Evolutionary conservation across 257 asterid species (phyloP).

Genomic region (Solanum pennellii): DNA sequence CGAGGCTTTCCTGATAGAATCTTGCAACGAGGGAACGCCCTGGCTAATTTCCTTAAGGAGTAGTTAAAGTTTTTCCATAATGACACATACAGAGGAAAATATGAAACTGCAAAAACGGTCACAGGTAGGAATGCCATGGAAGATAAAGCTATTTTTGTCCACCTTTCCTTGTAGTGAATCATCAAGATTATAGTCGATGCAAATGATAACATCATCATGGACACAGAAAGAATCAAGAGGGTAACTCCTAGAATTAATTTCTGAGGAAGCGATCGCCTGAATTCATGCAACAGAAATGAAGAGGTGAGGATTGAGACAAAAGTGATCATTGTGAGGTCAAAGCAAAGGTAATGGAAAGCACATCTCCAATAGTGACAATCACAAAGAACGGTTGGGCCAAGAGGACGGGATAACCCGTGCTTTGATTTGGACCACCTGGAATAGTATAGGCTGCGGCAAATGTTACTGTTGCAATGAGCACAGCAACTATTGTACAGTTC

Average conservation of each 20-base stretch:
- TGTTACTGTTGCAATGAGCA: conserved; percentile 11
- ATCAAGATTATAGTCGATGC: conserved; percentile 4
- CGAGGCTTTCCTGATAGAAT: not conserved
- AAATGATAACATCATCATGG: conserved; percentile 11
- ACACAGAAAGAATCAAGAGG: not conserved
- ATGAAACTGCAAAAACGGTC: not conserved
- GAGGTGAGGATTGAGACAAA: conserved; percentile 8
- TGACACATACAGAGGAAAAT: not conserved
- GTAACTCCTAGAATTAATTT: not conserved
- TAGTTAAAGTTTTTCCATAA: not conserved
- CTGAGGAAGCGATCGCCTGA: not conserved
- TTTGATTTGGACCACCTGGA: conserved; percentile 6
- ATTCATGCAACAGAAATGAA: conserved; percentile 1
- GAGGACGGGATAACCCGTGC: conserved; percentile 4
- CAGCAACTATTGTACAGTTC: conserved; percentile 5
- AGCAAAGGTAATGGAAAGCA: conserved; percentile 9
- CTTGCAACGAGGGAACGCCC: not conserved
- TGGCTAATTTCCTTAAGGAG: not conserved
- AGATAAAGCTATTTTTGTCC: conserved; percentile 4
- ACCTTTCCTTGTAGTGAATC: not conserved
- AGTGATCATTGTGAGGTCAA: not conserved
- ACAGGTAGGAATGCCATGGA: conserved; percentile 1
- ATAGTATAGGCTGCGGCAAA: conserved; percentile 14
- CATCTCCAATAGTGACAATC: conserved; percentile 5
- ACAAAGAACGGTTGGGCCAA: not conserved